A percentile compares a stretch with the other conserved stretches of the same genome.
Evolutionary conservation across 352 stramenopile genomes (phyloP).

Genomic region (Saprolegnia diclina): DNA sequence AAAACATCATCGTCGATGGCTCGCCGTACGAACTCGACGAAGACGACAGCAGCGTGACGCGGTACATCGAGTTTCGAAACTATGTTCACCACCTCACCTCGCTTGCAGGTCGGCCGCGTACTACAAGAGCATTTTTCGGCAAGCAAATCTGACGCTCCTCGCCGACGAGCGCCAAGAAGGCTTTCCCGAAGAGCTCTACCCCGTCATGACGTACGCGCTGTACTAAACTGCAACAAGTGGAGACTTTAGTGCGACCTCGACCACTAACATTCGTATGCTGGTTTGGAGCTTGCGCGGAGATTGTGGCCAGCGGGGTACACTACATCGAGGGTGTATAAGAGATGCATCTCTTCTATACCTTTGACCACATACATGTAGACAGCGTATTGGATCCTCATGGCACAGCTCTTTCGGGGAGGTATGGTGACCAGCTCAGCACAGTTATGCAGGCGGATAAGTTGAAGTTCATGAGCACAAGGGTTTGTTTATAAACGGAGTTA

Average conservation of each 20-base stretch:
- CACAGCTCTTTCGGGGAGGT: no score
- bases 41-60: conserved; percentile 91
- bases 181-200: conserved; percentile 94
- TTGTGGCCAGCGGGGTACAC: no score
- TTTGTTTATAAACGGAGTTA: no score
- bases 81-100: background rate
- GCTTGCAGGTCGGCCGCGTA: conserved; percentile 59
- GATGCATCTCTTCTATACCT: no score
- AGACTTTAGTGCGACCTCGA: background rate
- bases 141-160: conserved; percentile 86
- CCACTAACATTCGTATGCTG: no score
- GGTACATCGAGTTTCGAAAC: conserved; percentile 43
- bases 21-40: conserved; percentile 89
- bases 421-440: no score
- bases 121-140: conserved; percentile 89
- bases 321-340: no score
- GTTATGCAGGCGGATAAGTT: no score
- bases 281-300: no score
- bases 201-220: conserved; percentile 93
- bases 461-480: no score
- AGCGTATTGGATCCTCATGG: no score
- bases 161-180: conserved; percentile 76
- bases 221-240: conserved; percentile 32
- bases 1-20: conserved; percentile 82
- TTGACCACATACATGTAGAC: no score